A percentile compares a stretch with the other conserved stretches of the same genome.
These are phyloP conservation scores for Sordariomycetes sp. DNA, from an alignment of 2,329 filamentous ascomycete species.

Conservation along the genomic window DNA sequence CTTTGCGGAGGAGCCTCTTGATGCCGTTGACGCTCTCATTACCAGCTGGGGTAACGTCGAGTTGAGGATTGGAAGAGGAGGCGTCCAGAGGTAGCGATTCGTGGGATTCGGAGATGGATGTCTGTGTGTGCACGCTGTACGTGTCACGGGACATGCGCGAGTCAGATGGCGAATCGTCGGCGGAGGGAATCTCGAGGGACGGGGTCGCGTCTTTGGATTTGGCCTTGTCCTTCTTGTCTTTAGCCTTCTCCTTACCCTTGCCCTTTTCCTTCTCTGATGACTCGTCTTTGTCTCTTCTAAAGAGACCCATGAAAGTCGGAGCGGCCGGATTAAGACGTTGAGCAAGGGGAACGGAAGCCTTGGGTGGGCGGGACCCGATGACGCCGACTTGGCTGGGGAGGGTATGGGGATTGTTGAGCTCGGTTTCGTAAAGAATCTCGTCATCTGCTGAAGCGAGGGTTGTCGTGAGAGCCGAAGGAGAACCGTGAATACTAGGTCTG, in stretches of 20 bases:
- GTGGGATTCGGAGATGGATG: slow-evolving; percentile 50
- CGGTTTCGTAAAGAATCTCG: slow-evolving; percentile 52
- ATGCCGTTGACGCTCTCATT: slow-evolving; percentile 32
- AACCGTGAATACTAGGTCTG: slow-evolving; percentile 60
- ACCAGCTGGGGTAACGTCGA: slow-evolving; percentile 36
- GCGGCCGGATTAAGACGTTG: slow-evolving; percentile 77
- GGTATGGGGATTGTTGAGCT: slow-evolving; percentile 39
- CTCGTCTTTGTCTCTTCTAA: slow-evolving; percentile 30
- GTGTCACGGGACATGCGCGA: slow-evolving; percentile 47
- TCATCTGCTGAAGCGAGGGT: slow-evolving; percentile 56
- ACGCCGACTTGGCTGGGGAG: slow-evolving; percentile 53
- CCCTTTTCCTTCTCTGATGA: slow-evolving; percentile 21
- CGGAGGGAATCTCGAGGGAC: slow-evolving; percentile 25
- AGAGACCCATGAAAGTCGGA: slow-evolving; percentile 75
- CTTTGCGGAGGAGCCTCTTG: slow-evolving; percentile 54
- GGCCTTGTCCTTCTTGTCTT: slow-evolving; percentile 22
- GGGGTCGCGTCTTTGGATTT: slow-evolving; percentile 26
- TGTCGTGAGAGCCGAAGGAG: slow-evolving; percentile 53
- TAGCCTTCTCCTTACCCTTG: slow-evolving; percentile 13
- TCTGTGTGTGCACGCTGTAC: slow-evolving; percentile 47
- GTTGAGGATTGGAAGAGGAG: slow-evolving; percentile 46
- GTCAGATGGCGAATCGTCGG: slow-evolving; percentile 41
- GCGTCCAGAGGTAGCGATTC: slow-evolving; percentile 49
- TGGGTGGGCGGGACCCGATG: slow-evolving; percentile 69
- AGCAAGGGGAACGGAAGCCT: slow-evolving; percentile 33